Base-by-base conservation (phyloP, 176 grass and related monocot genomes). In the Thalia dealbata region DNA sequence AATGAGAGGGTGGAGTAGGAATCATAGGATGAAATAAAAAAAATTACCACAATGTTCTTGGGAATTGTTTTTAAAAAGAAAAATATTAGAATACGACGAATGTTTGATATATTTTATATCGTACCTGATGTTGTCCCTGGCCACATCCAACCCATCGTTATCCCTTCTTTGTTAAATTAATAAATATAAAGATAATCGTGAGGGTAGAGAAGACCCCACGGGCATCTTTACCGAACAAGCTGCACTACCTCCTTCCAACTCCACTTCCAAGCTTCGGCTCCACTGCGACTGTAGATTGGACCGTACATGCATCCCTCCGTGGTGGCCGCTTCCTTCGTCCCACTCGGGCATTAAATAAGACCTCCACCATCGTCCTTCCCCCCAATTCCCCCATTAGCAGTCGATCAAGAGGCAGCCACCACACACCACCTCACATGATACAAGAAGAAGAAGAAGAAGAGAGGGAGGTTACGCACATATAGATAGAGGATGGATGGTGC, bases 201-300 rank as follows among this genome's bases (percentile, higher is more conserved):
- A 61, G 18, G 8, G 56, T 38, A 4, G n/a, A n/a, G n/a, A n/a
- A n/a, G 56, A 61, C 56, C 23, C n/a, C 56, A 61, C n/a, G 9
- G 61, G 62, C 62, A 64, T 64, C 62, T 64, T 64, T 32, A 64
- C 62, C 62, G 62, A 64, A 64, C 62, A 18, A 64, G 25, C 25
- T 7, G 62, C 62, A 64, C 62, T 64, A 35, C 1, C 27, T 12
- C 56, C 56, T 61, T 10, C 56, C n/a, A 16, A n/a, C 26, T 12
- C 18, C 9, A 4, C 32, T 4, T 38, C 32, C 60, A 26, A n/a
- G n/a, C n/a, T n/a, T n/a, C n/a, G n/a, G n/a, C n/a, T n/a, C 15
- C 13, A 27, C 4, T 59, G 18, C 61, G 61, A 64, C 62, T 25
- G 62, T 64, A 32, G 27, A 25, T 30, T 22, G 14, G 62, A 64